phyloP scores from a whole-genome alignment of 2,329 filamentous ascomycete species.

The Paraphoma sp. region DNA sequence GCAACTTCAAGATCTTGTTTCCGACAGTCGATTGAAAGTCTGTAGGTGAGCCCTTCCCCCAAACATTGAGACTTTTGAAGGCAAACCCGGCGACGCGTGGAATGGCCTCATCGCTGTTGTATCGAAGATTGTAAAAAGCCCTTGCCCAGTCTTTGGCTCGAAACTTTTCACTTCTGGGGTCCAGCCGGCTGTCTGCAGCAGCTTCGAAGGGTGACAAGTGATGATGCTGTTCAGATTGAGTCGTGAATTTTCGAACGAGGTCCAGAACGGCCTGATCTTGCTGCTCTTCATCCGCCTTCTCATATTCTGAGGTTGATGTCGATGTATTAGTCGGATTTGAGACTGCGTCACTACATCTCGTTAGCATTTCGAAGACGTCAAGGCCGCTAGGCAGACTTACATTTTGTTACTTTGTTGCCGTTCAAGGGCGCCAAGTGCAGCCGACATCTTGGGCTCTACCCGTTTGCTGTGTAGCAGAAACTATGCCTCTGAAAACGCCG shows the following conservation, averaged over 20 bases:
- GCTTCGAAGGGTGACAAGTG: slow-evolving; percentile 41
- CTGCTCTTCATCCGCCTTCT: slow-evolving; percentile 7
- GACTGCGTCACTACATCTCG: too few relatives aligned
- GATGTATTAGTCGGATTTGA: not conserved
- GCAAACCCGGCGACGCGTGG: slow-evolving; percentile 64
- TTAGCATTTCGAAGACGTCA: too few relatives aligned
- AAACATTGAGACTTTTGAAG: slow-evolving; percentile 70
- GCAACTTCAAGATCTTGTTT: slow-evolving; percentile 64
- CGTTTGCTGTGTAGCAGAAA: too few relatives aligned
- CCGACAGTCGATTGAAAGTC: slow-evolving; percentile 73
- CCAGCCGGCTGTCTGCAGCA: slow-evolving; percentile 46
- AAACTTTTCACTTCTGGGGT: slow-evolving; percentile 53
- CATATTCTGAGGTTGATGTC: slow-evolving; percentile 13
- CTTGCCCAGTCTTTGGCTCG: slow-evolving; percentile 53
- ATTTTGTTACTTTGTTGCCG: too few relatives aligned
- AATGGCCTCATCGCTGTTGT: slow-evolving; percentile 56
- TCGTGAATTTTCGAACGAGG: slow-evolving; percentile 51
- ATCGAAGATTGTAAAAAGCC: slow-evolving; percentile 53
- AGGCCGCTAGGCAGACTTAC: too few relatives aligned
- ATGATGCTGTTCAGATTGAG: slow-evolving; percentile 44
- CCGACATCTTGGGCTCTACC: too few relatives aligned
- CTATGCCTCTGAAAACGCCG: too few relatives aligned
- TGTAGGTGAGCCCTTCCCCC: slow-evolving; percentile 68
- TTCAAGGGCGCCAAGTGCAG: too few relatives aligned
- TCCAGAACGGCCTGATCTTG: slow-evolving; percentile 22